phyloP scores from a whole-genome alignment of 179 eudicot genomes.

The Actinidia polygama region DNA sequence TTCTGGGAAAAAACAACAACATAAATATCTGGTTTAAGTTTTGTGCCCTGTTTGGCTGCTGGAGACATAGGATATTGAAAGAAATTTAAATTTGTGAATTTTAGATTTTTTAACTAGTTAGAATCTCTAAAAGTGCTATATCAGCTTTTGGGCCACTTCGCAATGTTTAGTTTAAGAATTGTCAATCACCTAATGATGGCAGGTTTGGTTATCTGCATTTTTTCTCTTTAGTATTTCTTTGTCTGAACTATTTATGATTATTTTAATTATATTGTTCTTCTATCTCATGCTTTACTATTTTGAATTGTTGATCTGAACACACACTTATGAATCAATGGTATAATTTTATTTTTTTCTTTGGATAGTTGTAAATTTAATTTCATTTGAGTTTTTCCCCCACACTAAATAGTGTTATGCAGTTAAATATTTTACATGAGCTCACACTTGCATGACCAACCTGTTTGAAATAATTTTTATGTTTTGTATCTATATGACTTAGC shows the following conservation, averaged over 20 bases:
- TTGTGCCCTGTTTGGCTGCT: slow-evolving; percentile 2
- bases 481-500: background rate
- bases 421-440: background rate
- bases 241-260: too few relatives aligned
- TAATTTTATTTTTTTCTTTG: background rate
- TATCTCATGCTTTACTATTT: too few relatives aligned
- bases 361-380: background rate
- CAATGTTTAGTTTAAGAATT: too few relatives aligned
- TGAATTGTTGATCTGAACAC: too few relatives aligned
- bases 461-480: background rate
- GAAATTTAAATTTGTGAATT: background rate
- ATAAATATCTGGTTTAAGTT: too few relatives aligned
- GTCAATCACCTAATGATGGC: too few relatives aligned
- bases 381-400: background rate
- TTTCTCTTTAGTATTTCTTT: background rate
- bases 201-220: background rate
- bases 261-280: too few relatives aligned
- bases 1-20: too few relatives aligned
- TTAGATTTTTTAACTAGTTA: background rate
- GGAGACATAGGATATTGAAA: background rate
- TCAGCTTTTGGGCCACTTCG: too few relatives aligned
- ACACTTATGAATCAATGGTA: too few relatives aligned
- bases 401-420: background rate
- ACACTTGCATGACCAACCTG: background rate
- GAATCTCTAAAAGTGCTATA: too few relatives aligned